Evolutionary conservation across 495 filamentous ascomycete genomes (phyloP).

Genomic region (Aspergillus panamensis): DNA sequence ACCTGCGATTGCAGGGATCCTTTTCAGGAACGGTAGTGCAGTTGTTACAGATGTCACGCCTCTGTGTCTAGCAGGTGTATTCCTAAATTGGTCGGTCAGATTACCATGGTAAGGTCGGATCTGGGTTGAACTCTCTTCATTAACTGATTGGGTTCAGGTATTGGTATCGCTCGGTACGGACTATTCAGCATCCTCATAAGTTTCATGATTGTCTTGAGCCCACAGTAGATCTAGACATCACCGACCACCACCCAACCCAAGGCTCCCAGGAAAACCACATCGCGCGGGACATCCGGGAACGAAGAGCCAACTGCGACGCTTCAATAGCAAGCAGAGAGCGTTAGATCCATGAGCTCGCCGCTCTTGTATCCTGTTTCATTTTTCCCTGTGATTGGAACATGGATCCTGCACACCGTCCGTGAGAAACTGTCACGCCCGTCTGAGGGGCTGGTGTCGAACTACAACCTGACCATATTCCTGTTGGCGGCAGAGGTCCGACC

Average conservation of each 20-base stretch:
- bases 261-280: slow-evolving; percentile 30
- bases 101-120: slow-evolving; percentile 67
- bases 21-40: slow-evolving; percentile 79
- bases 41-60: slow-evolving; percentile 83
- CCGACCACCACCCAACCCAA: slow-evolving; percentile 43
- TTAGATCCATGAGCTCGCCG: slow-evolving; percentile 67
- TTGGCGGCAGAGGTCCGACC: slow-evolving; percentile 84
- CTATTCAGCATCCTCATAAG: slow-evolving; percentile 47
- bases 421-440: slow-evolving; percentile 74
- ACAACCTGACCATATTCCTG: slow-evolving; percentile 91
- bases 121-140: slow-evolving; percentile 8
- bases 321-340: slow-evolving; percentile 58
- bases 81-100: slow-evolving; percentile 90
- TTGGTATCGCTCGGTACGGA: slow-evolving; percentile 84
- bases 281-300: not conserved
- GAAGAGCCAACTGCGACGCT: slow-evolving; percentile 13
- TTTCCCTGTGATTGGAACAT: slow-evolving; percentile 72
- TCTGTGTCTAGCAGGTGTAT: slow-evolving; percentile 71
- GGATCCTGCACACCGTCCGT: slow-evolving; percentile 72
- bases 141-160: slow-evolving; percentile 50
- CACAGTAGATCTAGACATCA: slow-evolving; percentile 23
- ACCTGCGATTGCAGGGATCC: slow-evolving; percentile 76
- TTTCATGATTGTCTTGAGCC: slow-evolving; percentile 43
- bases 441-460: slow-evolving; percentile 83
- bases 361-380: slow-evolving; percentile 73